A percentile compares a stretch with the other conserved stretches of the same genome.
Conservation (phyloP, 2,329 filamentous ascomycete genomes). For the Epicoccum sorghinum region DNA sequence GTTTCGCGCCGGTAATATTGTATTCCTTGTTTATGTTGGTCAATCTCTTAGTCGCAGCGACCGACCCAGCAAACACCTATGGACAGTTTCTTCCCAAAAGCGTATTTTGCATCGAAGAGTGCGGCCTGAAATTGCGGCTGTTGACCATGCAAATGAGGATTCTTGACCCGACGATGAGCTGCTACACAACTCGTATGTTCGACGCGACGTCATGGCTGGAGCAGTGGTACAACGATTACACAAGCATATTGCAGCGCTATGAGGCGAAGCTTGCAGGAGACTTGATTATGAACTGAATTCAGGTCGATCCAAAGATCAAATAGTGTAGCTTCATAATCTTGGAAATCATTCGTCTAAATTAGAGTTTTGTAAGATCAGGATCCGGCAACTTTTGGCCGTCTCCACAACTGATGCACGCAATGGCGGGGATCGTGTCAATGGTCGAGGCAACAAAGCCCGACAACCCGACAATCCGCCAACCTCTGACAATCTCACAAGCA, state of each 20-base stretch:
- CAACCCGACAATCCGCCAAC: neutral
- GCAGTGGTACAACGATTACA: slow-evolving; percentile 35
- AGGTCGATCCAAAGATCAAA: neutral
- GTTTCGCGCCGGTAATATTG: slow-evolving; percentile 30
- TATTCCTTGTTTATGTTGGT: slow-evolving; percentile 36
- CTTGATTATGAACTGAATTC: slow-evolving; percentile 3
- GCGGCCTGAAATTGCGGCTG: slow-evolving; percentile 23
- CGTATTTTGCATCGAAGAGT: slow-evolving; percentile 30
- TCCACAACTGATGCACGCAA: neutral
- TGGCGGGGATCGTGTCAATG: neutral
- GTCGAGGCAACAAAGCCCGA: neutral
- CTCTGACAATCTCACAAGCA: neutral
- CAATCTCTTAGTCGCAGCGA: slow-evolving; percentile 27
- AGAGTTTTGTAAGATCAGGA: neutral
- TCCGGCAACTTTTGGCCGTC: slow-evolving; percentile 16
- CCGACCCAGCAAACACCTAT: slow-evolving; percentile 33
- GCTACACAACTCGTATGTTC: slow-evolving; percentile 33
- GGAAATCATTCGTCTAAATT: neutral
- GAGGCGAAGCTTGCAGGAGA: slow-evolving; percentile 20
- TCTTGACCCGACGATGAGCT: slow-evolving; percentile 34
- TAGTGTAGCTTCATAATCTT: neutral
- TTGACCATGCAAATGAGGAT: slow-evolving; percentile 21
- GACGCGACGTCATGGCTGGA: slow-evolving; percentile 37
- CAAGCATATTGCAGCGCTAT: slow-evolving; percentile 30
- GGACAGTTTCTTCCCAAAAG: slow-evolving; percentile 26